These are phyloP conservation scores for Diaporthe destruens DNA, from an alignment of 2,329 filamentous ascomycete genomes.

Conservation along the genomic window DNA sequence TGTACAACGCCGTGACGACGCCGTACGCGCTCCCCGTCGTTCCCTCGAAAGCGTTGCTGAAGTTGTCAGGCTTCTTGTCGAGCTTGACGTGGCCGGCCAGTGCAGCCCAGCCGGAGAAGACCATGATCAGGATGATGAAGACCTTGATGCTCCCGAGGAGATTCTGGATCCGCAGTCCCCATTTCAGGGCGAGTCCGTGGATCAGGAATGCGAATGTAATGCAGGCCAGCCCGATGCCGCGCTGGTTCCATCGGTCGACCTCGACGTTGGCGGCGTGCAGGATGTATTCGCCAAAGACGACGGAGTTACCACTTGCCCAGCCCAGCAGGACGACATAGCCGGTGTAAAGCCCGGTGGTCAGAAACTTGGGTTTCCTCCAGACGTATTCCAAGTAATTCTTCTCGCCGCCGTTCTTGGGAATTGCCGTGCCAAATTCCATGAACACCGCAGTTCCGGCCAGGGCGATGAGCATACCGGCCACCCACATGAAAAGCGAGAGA, in stretches of 20 bases:
- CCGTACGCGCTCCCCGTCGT: slow-evolving; percentile 16
- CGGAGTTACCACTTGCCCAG: slow-evolving; percentile 63
- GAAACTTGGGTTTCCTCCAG: slow-evolving; percentile 71
- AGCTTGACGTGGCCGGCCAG: slow-evolving; percentile 53
- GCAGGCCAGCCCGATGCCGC: slow-evolving; percentile 64
- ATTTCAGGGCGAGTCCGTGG: slow-evolving; percentile 66
- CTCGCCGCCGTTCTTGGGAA: slow-evolving; percentile 75
- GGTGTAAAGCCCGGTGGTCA: slow-evolving; percentile 74
- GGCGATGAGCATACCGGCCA: slow-evolving; percentile 71
- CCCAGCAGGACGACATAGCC: slow-evolving; percentile 73
- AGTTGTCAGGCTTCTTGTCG: slow-evolving; percentile 37
- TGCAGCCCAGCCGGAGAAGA: slow-evolving; percentile 71
- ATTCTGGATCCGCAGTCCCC: slow-evolving; percentile 72
- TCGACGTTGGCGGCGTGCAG: slow-evolving; percentile 63
- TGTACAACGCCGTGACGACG: slow-evolving; percentile 72
- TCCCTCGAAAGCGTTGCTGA: slow-evolving; percentile 76
- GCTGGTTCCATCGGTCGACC: slow-evolving; percentile 54
- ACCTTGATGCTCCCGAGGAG: slow-evolving; percentile 74
- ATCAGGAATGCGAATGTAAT: slow-evolving; percentile 69
- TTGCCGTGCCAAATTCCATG: slow-evolving; percentile 78
- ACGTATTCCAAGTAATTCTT: slow-evolving; percentile 81
- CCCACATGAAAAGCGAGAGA: slow-evolving; percentile 72
- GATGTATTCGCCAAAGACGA: slow-evolving; percentile 68
- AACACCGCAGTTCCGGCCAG: slow-evolving; percentile 72
- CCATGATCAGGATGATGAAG: slow-evolving; percentile 70